Evolutionary conservation across 805 yeast genomes (phyloP).

Genomic region (Candida ponderosae): DNA sequence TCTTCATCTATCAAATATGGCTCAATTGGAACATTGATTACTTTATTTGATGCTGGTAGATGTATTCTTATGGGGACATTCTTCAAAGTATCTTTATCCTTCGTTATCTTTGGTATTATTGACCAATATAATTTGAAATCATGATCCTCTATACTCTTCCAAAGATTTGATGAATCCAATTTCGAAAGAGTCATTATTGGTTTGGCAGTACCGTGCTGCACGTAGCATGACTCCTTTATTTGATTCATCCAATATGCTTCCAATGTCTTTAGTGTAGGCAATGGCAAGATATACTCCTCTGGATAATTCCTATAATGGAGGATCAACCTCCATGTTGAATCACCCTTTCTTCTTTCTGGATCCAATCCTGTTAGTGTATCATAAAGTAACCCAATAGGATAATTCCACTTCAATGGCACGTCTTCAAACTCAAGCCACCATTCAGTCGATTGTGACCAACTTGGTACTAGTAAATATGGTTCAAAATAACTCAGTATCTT

Average conservation of each 20-base stretch:
- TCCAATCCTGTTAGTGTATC: conserved; percentile 42
- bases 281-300: conserved; percentile 32
- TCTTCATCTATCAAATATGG: conserved; percentile 6
- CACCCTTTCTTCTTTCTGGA: conserved; percentile 16
- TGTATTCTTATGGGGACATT: conserved; percentile 43
- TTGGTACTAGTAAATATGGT: conserved; percentile 21
- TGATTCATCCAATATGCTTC: conserved; percentile 64
- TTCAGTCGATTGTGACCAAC: conserved; percentile 14
- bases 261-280: conserved; percentile 23
- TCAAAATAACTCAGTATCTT: conserved; percentile 31
- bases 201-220: conserved; percentile 71
- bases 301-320: conserved; percentile 39
- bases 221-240: conserved; percentile 73
- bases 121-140: conserved; percentile 21
- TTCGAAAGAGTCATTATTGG: conserved; percentile 72
- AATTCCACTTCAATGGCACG: conserved; percentile 61
- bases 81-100: conserved; percentile 18
- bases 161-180: conserved; percentile 47
- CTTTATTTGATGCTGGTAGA: conserved; percentile 29
- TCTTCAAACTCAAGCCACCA: conserved; percentile 67
- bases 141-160: conserved; percentile 40
- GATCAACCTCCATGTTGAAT: conserved; percentile 38
- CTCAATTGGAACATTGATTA: conserved; percentile 25
- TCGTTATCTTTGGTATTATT: conserved; percentile 15
- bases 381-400: conserved; percentile 63